These are phyloP conservation scores for Micromonas commoda DNA, from an alignment of 139 green algal species.

Conservation along the genomic window DNA sequence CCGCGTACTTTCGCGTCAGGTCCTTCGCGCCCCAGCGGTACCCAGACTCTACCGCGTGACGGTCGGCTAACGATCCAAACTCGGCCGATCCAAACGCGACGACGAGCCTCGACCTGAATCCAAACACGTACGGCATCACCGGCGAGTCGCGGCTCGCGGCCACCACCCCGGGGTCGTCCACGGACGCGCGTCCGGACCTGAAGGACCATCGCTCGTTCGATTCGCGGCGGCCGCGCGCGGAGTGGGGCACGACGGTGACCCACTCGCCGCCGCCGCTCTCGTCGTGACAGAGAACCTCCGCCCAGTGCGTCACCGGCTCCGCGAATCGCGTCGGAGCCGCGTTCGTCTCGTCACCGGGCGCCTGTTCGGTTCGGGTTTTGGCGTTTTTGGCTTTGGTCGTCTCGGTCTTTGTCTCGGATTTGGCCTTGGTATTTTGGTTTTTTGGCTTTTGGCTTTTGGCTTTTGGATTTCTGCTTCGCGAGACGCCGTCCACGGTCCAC, in stretches of 20 bases:
- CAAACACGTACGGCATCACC: slow-evolving; percentile 9
- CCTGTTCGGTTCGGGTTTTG: no score
- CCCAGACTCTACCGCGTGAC: no score
- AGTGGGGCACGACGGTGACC: background rate
- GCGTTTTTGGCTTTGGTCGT: no score
- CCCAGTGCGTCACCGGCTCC: background rate
- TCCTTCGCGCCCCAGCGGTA: background rate
- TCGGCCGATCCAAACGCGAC: background rate
- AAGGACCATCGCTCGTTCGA: background rate
- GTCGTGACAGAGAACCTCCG: background rate
- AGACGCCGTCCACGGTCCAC: background rate
- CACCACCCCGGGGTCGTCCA: background rate
- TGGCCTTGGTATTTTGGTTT: no score
- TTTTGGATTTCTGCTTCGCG: no score
- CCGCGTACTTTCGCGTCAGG: slow-evolving; percentile 9
- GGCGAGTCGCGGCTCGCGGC: background rate
- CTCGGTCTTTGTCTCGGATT: no score
- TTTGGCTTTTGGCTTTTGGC: no score
- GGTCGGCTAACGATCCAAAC: background rate
- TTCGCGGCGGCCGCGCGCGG: no score
- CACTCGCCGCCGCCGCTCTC: no score
- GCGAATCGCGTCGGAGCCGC: no score
- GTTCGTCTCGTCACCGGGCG: no score
- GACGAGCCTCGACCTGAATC: no score
- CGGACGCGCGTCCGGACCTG: background rate